phyloP scores from a whole-genome alignment of 2,329 filamentous ascomycete species.

The Colletotrichum simmondsii region DNA sequence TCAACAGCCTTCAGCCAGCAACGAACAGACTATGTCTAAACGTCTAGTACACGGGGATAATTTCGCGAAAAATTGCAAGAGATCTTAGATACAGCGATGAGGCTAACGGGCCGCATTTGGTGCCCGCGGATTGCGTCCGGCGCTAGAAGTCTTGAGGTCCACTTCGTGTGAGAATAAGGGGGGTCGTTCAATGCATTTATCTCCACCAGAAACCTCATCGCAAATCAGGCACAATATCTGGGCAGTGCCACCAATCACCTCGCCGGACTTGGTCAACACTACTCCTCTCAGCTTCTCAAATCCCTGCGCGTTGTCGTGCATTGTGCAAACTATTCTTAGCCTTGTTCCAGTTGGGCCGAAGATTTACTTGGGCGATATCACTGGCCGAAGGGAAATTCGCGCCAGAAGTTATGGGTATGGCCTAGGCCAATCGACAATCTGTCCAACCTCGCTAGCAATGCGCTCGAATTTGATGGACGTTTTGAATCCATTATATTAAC shows the following conservation, averaged over 20 bases:
- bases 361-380: neutral
- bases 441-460: too few relatives aligned
- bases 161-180: neutral
- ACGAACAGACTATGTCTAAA: neutral
- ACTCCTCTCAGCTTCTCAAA: neutral
- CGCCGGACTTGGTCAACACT: neutral
- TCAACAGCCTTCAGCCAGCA: neutral
- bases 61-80: neutral
- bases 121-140: neutral
- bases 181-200: neutral
- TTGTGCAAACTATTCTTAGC: neutral
- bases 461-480: neutral
- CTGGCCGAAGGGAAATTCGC: neutral
- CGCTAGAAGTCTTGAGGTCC: neutral
- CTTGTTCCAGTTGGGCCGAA: neutral
- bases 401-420: neutral
- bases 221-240: neutral
- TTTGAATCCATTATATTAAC: neutral
- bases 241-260: neutral
- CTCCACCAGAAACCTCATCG: neutral
- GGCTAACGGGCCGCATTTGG: slow-evolving; percentile 3
- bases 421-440: neutral
- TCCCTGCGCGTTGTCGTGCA: neutral
- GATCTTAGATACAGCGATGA: neutral
- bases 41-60: neutral